Evolutionary conservation across 306 rosid species (phyloP), one percentile per base, ranked within the genome.

Genomic region (Leucaena leucocephala): DNA sequence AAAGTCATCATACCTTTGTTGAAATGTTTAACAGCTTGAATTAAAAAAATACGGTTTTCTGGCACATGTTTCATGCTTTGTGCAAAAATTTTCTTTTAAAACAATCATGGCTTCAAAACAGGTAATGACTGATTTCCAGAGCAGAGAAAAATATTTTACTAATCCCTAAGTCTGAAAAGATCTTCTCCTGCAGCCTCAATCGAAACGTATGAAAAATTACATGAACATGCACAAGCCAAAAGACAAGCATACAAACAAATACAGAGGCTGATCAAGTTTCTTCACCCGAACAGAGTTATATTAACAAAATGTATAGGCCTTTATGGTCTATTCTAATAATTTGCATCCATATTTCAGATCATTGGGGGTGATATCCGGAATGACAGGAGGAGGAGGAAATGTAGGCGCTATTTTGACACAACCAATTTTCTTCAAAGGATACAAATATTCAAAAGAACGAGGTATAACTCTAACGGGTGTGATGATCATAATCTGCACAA

Each of bases 301-400:
- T 3, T 97, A 72, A 87, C 97, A 0, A 87, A 2, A 59, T 43
- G 3, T 14, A 46, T 12, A 12, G 52, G 22, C 64, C 7, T 46
- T 39, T 59, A 7, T 43, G 3, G 54, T 62, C 2, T 39, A 33
- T 54, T 74, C 43, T 54, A 69, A 78, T 21, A 39, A 46, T 2
- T 22, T 54, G n/a, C 10, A 5, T 19, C 8, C 19, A 55, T 42
- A 27, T 59, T 80, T 78, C 89, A 94, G 98, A 89, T 92, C 97
- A 63, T 55, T 92, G 58, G 98, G 97, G 38, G 91, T 94, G 2
- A 86, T 88, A 71, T 89, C 97, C 8, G 97, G 98, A 35, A 95
- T 95, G 98, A 85, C 97, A 43, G 98, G 98, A 58, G 98, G 95
- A 2, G 98, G 98, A 17, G 98, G 98, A 40, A 95, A 91, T 78